Conservation (phyloP, 805 yeast genomes). For the Torulaspora franciscae region DNA sequence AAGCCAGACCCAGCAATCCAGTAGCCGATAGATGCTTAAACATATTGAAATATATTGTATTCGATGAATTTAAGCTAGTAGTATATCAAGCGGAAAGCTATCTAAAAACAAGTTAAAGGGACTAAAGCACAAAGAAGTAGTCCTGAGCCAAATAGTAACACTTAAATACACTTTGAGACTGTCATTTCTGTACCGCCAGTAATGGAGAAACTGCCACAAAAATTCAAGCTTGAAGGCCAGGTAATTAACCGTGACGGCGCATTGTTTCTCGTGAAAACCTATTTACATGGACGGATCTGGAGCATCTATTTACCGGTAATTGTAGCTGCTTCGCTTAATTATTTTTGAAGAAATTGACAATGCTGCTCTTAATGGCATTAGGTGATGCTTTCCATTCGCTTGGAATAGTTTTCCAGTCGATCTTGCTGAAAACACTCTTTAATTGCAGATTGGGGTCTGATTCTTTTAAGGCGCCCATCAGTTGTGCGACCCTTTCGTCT, state of each 20-base stretch:
- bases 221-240: neutral
- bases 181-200: neutral
- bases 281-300: neutral
- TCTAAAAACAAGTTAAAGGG: neutral
- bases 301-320: neutral
- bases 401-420: conserved; percentile 35
- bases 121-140: neutral
- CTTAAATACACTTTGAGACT: neutral
- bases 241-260: too few species aligned
- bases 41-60: neutral
- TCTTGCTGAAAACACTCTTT: conserved; percentile 32
- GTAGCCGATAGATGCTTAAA: conserved; percentile 5
- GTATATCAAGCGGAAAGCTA: neutral
- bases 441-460: conserved; percentile 27
- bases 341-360: conserved; percentile 27
- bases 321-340: conserved; percentile 5
- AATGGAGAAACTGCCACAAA: neutral
- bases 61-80: neutral
- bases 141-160: neutral
- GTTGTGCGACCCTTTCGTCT: conserved; percentile 31
- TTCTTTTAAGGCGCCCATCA: conserved; percentile 24
- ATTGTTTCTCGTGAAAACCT: neutral
- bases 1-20: conserved; percentile 2
- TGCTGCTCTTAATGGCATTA: conserved; percentile 30
- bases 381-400: conserved; percentile 39